These are phyloP conservation scores for Dactylellina cionopaga DNA, from an alignment of 2,329 filamentous ascomycete species.

Conservation along the genomic window DNA sequence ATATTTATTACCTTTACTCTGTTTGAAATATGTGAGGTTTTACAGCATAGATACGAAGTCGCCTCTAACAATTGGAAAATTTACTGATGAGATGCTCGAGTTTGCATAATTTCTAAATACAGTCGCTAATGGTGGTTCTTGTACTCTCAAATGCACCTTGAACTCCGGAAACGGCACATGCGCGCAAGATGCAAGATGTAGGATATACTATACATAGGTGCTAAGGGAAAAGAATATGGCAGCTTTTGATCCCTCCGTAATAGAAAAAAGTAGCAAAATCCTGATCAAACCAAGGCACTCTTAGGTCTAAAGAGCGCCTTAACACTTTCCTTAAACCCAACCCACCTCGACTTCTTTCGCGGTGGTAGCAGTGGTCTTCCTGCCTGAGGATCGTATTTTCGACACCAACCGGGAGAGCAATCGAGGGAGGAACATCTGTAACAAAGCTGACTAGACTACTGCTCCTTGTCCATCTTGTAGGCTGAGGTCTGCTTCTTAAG, in stretches of 20 bases:
- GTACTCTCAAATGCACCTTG: constrained; percentile 10
- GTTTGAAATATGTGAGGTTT: too few species aligned
- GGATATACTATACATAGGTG: constrained; percentile 3
- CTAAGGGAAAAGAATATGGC: background rate
- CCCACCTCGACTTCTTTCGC: background rate
- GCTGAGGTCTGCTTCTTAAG: constrained; percentile 79
- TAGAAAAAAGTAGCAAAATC: background rate
- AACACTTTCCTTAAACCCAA: background rate
- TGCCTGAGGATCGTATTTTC: background rate
- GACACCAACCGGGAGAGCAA: background rate
- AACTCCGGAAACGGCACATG: constrained; percentile 9
- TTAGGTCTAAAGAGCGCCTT: background rate
- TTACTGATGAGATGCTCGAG: too few species aligned
- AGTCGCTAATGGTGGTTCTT: too few species aligned
- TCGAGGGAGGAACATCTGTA: background rate
- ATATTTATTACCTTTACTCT: too few species aligned
- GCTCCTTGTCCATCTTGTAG: constrained; percentile 61
- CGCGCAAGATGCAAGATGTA: background rate
- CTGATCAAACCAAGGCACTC: constrained; percentile 6
- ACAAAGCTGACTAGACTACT: constrained; percentile 9
- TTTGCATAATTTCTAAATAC: too few species aligned
- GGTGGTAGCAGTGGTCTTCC: background rate
- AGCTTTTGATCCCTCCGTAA: too few species aligned
- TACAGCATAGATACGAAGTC: too few species aligned
- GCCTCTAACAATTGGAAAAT: too few species aligned